These are phyloP conservation scores for Salix brachista DNA, from an alignment of 345 rosid genomes.

Conservation along the genomic window DNA sequence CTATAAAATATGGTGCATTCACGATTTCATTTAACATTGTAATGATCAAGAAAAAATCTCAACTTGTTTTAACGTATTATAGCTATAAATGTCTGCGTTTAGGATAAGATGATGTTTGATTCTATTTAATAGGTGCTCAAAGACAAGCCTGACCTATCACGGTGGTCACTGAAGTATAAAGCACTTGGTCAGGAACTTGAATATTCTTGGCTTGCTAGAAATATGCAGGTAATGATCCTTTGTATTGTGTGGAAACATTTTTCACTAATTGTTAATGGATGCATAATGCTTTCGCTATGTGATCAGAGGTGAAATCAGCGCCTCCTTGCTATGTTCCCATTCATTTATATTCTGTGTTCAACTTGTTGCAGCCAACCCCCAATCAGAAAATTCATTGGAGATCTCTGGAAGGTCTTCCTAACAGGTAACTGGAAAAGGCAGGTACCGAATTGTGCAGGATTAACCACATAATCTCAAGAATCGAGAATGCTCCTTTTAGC, in stretches of 20 bases:
- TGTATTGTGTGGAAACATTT: not conserved
- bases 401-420: slow-evolving; percentile 79
- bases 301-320: not conserved
- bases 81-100: not conserved
- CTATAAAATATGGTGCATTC: not conserved
- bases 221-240: slow-evolving; percentile 61
- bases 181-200: slow-evolving; percentile 86
- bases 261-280: not conserved
- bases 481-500: not conserved
- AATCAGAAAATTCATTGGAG: slow-evolving; percentile 94
- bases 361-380: slow-evolving; percentile 62
- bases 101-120: slow-evolving; percentile 16
- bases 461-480: not conserved
- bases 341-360: slow-evolving; percentile 1
- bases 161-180: slow-evolving; percentile 70
- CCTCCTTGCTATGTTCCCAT: not conserved
- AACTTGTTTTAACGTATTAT: not conserved
- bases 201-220: slow-evolving; percentile 88
- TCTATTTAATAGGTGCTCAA: slow-evolving; percentile 48
- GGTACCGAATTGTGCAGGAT: not conserved
- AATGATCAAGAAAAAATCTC: not conserved
- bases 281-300: not conserved
- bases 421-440: slow-evolving; percentile 40
- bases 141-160: slow-evolving; percentile 71
- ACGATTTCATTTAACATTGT: not conserved